Conservation (phyloP, 2,329 filamentous ascomycete genomes). For the Curvularia hawaiiensis region DNA sequence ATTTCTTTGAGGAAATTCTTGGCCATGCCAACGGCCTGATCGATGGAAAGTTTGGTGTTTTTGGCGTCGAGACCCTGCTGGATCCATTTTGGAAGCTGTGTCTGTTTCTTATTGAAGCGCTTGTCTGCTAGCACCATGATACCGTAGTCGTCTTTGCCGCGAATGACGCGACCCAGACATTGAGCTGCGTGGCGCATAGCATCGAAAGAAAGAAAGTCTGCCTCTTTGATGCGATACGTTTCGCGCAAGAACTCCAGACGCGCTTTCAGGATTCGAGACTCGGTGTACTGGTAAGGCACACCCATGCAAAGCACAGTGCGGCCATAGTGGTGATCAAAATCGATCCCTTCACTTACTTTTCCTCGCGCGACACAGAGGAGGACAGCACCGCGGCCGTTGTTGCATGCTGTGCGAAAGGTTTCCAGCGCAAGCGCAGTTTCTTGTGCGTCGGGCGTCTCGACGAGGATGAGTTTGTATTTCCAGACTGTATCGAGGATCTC, state of each 20-base stretch:
- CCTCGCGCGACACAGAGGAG: conserved; percentile 94
- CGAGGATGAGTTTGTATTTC: conserved; percentile 98
- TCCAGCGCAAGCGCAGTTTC: conserved; percentile 95
- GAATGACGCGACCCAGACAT: conserved; percentile 89
- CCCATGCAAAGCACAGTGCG: conserved; percentile 95
- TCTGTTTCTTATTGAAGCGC: conserved; percentile 88
- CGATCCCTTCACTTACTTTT: conserved; percentile 97
- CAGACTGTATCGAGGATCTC: conserved; percentile 96
- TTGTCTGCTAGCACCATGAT: conserved; percentile 98
- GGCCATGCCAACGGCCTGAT: conserved; percentile 89
- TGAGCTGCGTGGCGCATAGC: conserved; percentile 99
- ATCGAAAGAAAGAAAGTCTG: conserved; percentile 97
- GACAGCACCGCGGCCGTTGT: conserved; percentile 92
- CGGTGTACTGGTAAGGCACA: conserved; percentile 98
- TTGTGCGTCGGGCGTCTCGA: conserved; percentile 96
- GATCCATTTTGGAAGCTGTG: conserved; percentile 96
- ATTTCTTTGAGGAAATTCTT: conserved; percentile 90
- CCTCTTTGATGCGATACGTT: conserved; percentile 94
- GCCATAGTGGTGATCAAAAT: conserved; percentile 99
- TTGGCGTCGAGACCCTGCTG: conserved; percentile 83
- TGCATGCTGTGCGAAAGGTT: conserved; percentile 96
- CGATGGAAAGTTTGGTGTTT: conserved; percentile 89
- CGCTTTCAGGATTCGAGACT: conserved; percentile 95
- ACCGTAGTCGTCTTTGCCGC: conserved; percentile 99
- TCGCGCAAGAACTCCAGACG: conserved; percentile 95